Evolutionary conservation across 345 rosid species (phyloP), one percentile per base, ranked within the genome.

Genomic region (Citrus mangshanensis): DNA sequence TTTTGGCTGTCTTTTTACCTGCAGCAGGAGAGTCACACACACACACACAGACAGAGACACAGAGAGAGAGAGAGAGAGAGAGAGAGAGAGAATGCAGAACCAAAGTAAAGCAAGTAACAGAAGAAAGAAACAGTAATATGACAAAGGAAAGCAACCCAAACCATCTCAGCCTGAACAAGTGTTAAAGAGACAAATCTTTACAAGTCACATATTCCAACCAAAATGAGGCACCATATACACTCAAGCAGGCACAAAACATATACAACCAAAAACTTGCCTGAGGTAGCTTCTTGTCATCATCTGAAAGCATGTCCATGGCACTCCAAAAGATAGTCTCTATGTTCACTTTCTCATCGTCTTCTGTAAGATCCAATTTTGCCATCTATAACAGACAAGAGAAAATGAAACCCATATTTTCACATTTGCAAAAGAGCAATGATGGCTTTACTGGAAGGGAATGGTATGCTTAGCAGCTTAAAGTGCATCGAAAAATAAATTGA

Each of bases 301-400:
- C 93, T 32, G 99, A 96, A 73, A 96, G 98, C 94, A 90, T 92
- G 88, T 91, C 98, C 86, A 96, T 94, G 78, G 99, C 99, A 88
- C 94, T 94, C 89, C 95, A 93, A 79, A 94, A 96, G 75, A 94
- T 93, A 32, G 86, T 89, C 86, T 96, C 99, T 70, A 82, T 93
- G 76, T 86, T 87, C 55, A 66, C 92, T 89, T 96, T 96, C 89
- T 96, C 99, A 70, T 93, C 92, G 69, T 96, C 99, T 30, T 84
- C 89, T 77, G 89, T 96, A 61, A 96, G 87, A 89, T 91, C 99
- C 99, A 96, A 84, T 86, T 94, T 96, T 74, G 98, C 92, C 97
- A 96, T 94, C 99, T 96, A 81, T 5, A 66, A 49, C 38, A 30
- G 7, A 27, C 75, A 72, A 72, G 38, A 70, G 34, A 78, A 66